Percentiles rank a stretch among this genome's conserved stretches.
Conservation (phyloP, 2,329 filamentous ascomycete species). For the Teratosphaeria destructans region DNA sequence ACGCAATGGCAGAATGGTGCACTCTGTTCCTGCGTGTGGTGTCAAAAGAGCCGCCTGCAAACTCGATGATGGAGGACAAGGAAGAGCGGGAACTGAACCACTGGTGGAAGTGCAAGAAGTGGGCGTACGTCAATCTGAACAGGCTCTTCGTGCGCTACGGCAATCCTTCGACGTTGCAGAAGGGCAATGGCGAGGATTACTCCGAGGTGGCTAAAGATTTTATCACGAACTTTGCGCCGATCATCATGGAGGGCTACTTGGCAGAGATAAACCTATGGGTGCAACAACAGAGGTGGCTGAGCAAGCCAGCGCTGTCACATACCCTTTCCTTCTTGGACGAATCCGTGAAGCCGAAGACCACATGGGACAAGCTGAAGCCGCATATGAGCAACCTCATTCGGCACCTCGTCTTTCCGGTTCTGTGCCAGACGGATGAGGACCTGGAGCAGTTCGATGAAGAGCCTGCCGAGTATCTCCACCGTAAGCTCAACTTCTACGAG, state of each 20-base stretch:
- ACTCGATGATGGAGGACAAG: slow-evolving; percentile 66
- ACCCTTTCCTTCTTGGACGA: slow-evolving; percentile 93
- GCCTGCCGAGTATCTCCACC: slow-evolving; percentile 91
- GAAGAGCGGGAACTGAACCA: slow-evolving; percentile 86
- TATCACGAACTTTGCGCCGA: slow-evolving; percentile 80
- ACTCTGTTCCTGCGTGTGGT: slow-evolving; percentile 87
- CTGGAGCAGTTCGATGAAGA: slow-evolving; percentile 89
- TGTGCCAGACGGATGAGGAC: slow-evolving; percentile 87
- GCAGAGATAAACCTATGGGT: slow-evolving; percentile 97
- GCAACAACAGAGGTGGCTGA: slow-evolving; percentile 85
- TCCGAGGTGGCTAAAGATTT: slow-evolving; percentile 81
- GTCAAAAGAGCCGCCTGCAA: slow-evolving; percentile 69
- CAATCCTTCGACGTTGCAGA: slow-evolving; percentile 66
- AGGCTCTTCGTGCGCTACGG: slow-evolving; percentile 89
- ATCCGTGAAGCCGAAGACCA: slow-evolving; percentile 91
- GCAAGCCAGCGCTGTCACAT: slow-evolving; percentile 85
- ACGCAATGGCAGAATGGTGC: slow-evolving; percentile 88
- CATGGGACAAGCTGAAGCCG: slow-evolving; percentile 89
- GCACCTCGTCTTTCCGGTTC: slow-evolving; percentile 88
- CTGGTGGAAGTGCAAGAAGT: slow-evolving; percentile 99
- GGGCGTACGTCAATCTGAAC: slow-evolving; percentile 97
- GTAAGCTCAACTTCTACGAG: slow-evolving; percentile 96
- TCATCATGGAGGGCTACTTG: slow-evolving; percentile 92
- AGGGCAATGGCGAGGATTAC: slow-evolving; percentile 65
- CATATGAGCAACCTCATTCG: slow-evolving; percentile 89